Evolutionary conservation across 768 basidiomycete genomes (phyloP), one percentile per base, ranked within the genome.

Genomic region (Suillus alpinus): DNA sequence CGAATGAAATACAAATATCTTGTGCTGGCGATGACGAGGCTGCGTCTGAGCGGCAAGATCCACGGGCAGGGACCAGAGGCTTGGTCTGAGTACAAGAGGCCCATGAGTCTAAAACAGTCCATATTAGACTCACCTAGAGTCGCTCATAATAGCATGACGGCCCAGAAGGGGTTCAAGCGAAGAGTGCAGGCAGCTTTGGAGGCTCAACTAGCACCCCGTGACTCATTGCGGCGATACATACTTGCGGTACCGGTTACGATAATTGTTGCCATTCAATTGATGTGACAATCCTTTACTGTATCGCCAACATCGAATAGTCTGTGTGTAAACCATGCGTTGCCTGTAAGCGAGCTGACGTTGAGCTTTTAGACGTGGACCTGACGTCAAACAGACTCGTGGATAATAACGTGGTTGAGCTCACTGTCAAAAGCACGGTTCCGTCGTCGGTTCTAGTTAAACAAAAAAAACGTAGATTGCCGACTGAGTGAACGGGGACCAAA

Each of bases 381-480:
- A 47, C 46, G 46, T 47, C 26, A 47, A 23, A 23, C 7, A 47
- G 43, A 23, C 44, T 46, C 44, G 20, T 46, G 44, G 23, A 26
- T 16, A 26, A 46, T 3, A 29, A 29, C 47, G 47, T 49, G 47
- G 26, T 47, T 47, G 46, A 47, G 23, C 41, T 26, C 23, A 29
- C 40, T 40, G 14, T 39, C 26, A 26, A 26, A 26, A 14, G 41
- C n/a, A n/a, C 43, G 43, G 20, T 44, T 44, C 46, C 23, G 46
- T 23, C 7, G 46, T 47, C 46, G 46, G 46, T 47, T 47, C 44
- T 41, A 47, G 46, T 47, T 4, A 46, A 20, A 18, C 36, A 26
- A 44, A 26, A 26, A 29, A 39, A 40, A 47, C 3, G 40, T 40
- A 23, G 58, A 49, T 36, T 43, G 59, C 62, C 63, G 73, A 63